Evolutionary conservation across 371 early-diverging fungal genomes (phyloP), one percentile per base, ranked within the genome.

Genomic region (Dipsacomyces acuminosporus): DNA sequence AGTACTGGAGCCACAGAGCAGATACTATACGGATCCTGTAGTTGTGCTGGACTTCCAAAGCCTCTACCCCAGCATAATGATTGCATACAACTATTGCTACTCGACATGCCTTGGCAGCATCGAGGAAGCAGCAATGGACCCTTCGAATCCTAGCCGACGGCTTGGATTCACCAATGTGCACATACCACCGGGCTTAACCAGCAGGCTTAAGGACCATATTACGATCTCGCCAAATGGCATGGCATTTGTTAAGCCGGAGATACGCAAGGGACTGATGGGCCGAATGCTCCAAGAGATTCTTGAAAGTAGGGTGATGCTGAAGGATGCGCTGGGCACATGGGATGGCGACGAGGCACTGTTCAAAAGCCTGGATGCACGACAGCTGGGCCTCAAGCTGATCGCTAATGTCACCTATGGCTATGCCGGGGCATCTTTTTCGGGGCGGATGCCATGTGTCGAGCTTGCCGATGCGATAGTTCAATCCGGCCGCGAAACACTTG

Each of bases 321-420:
- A 93, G 54, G 64, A 80, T 21, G 75, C 86, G 0, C 92, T 93
- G 89, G 41, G 35, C 44, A 51, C 36, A 19, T 47, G 55, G 77
- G 75, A 69, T 51, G 30, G 50, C 77, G 45, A 41, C 54, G 21
- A 56, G 72, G 40, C 36, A 6, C 59, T 69, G 22, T 33, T 23
- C 49, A 47, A 51, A 24, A 70, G 76, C 21, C 66, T 95, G 48
- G 85, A 92, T 45, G 84, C 89, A 0, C 79, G 89, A 33, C 93
- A 95, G 53, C 67, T 92, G 0, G 83, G 86, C 0, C 76, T 95
- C 22, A 95, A 95, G 65, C 79, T 88, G 11, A 75, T 95, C 30
- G 91, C 94, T 41, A 95, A 95, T 60, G 94, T 93, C 9, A 93
- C 91, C 0, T 93, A 91, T 55, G 95, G 95, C 0, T 94, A 94